These are phyloP conservation scores for Penicillium nucicola DNA, from an alignment of 495 filamentous ascomycete genomes.

Conservation along the genomic window DNA sequence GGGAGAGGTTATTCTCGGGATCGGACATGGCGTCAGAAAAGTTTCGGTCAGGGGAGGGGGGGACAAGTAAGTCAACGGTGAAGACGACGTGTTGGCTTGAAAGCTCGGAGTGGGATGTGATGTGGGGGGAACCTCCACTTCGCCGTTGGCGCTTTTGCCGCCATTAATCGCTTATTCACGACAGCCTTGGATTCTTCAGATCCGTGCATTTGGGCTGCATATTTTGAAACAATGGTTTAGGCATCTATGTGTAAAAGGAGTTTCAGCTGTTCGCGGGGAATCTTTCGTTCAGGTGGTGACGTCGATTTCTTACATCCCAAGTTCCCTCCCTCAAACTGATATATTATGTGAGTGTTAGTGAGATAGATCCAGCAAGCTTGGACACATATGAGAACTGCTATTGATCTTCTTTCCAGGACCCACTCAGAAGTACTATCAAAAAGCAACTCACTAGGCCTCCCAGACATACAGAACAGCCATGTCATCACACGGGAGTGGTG, in stretches of 20 bases:
- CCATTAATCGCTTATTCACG: slow-evolving; percentile 1
- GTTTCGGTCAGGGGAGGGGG: not conserved
- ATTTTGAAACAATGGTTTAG: not conserved
- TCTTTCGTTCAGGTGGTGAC: no score
- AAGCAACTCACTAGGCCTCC: not conserved
- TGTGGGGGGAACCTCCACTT: slow-evolving; percentile 3
- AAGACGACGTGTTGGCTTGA: not conserved
- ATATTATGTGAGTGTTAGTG: no score
- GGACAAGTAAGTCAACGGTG: not conserved
- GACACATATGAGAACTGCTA: no score
- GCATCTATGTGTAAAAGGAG: not conserved
- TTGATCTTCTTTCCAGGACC: no score
- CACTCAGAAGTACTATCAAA: no score
- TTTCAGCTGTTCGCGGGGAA: not conserved
- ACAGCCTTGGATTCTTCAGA: not conserved
- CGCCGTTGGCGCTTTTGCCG: slow-evolving; percentile 6
- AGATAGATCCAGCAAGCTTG: no score
- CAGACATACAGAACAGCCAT: no score
- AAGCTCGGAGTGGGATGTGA: not conserved
- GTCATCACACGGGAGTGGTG: not conserved
- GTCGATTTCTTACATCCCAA: no score
- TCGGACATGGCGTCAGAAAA: slow-evolving; percentile 16
- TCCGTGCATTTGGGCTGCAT: not conserved
- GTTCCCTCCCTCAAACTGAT: no score
- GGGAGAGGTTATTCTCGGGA: slow-evolving; percentile 43